These are phyloP conservation scores for Nothophoma quercina DNA, from an alignment of 2,329 filamentous ascomycete species.

Conservation along the genomic window DNA sequence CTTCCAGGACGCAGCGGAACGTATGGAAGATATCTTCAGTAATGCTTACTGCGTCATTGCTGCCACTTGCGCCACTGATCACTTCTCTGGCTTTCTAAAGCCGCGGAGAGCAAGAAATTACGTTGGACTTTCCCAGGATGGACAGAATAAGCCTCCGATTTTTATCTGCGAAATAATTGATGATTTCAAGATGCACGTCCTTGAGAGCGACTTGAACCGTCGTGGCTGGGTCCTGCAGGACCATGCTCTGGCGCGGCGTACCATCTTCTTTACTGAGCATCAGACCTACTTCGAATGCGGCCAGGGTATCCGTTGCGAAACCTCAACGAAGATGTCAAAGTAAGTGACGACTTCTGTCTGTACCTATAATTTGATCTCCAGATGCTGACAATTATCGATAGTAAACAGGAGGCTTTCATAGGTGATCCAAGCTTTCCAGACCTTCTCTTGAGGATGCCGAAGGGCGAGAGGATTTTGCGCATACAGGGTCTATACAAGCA, in stretches of 20 bases:
- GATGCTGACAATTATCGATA: too few species aligned
- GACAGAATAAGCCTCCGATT: too few species aligned
- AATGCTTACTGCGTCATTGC: constrained; percentile 32
- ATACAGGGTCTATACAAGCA: too few species aligned
- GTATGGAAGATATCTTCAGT: constrained; percentile 35
- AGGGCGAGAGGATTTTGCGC: too few species aligned
- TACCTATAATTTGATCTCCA: too few species aligned
- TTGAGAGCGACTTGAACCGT: constrained; percentile 17
- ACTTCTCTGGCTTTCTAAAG: neutral
- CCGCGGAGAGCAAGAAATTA: too few species aligned
- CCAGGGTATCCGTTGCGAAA: constrained; percentile 28
- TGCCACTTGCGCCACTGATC: constrained; percentile 23
- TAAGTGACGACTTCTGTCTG: too few species aligned
- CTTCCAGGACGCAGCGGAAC: constrained; percentile 25
- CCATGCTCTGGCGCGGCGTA: constrained; percentile 30
- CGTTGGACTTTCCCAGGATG: too few species aligned
- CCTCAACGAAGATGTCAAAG: constrained; percentile 22
- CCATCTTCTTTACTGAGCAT: constrained; percentile 31
- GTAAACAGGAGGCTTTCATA: too few species aligned
- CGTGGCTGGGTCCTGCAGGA: constrained; percentile 41
- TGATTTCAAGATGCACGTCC: constrained; percentile 30
- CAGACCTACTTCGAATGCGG: constrained; percentile 41
- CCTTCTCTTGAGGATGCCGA: too few species aligned
- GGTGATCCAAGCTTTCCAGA: too few species aligned
- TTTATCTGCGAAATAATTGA: constrained; percentile 32